Base-by-base conservation (phyloP, 345 rosid species). In the Eutrema japonicum region DNA sequence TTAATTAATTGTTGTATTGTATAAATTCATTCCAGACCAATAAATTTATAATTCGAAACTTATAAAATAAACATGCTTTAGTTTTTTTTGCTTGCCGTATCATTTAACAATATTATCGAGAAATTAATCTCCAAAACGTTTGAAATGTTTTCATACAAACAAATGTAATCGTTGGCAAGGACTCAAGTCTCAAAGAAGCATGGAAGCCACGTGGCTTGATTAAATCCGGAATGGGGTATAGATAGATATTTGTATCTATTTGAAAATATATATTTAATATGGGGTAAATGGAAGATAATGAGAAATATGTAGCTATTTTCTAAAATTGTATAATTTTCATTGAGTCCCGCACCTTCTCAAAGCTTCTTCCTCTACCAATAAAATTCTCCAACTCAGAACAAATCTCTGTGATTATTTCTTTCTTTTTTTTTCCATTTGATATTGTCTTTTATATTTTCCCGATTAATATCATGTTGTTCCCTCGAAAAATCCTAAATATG, bases 281-380 rank as follows among this genome's bases (percentile, higher is more conserved):
- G 50, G 46, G 55, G 40, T 10, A 33, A 50, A 26, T 30, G 1
- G 0, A 43, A 30, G 66, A 58, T 36, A 42, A 32, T 14, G 26
- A 46, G 51, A 58, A 45, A 10, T 33, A 2, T 7, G 55, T 41
- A 55, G 38, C 11, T 49, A 49, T 33, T 33, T 59, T 60, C 8
- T 22, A 43, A 74, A 66, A 22, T 10, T 6, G 10, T n/a, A 1
- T 49, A 40, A 58, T 3, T 75, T 10, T n/a, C 49, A 35, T 8
- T 2, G 55, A 33, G 62, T 75, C 78, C 8, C 40, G 73, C 55
- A 75, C 68, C 68, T 67, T 75, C 78, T 75, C 68, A 67, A 67
- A 67, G 40, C 68, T 75, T 75, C 78, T 55, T 58, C 54, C 22
- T 35, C 30, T 47, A 14, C 56, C 26, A 5, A 51, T 4, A 74